phyloP scores from a whole-genome alignment of 164 flowering plant genomes.

The Platanus orientalis region DNA sequence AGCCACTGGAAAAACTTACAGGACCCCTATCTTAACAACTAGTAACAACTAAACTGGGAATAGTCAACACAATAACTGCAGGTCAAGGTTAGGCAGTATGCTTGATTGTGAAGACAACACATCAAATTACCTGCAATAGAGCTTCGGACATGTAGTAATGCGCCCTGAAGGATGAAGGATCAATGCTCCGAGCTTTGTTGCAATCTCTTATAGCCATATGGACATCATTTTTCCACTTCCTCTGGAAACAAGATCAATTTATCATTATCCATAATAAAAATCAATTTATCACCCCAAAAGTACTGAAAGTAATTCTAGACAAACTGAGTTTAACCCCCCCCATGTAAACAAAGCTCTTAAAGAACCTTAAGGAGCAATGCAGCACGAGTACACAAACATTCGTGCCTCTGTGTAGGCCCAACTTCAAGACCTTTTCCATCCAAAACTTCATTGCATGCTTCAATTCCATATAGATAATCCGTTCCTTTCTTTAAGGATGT shows the following conservation, averaged over 20 bases:
- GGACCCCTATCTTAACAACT: not conserved
- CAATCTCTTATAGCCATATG: conserved; percentile 94
- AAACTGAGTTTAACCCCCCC: not conserved
- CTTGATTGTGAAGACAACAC: not conserved
- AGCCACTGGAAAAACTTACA: not conserved
- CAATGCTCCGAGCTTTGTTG: conserved; percentile 54
- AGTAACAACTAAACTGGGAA: not conserved
- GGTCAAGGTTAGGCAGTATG: not conserved
- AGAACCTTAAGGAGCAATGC: conserved; percentile 83
- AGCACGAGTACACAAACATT: conserved; percentile 77
- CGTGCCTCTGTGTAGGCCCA: conserved; percentile 47
- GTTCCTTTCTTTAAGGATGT: conserved; percentile 45
- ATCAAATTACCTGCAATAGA: conserved; percentile 50
- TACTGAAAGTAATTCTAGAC: not conserved
- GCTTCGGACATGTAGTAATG: conserved; percentile 73
- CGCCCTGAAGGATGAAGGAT: conserved; percentile 62
- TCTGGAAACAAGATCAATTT: conserved; percentile 32
- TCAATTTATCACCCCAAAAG: not conserved
- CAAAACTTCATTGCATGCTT: conserved; percentile 84
- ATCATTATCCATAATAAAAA: not conserved
- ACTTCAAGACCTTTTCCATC: conserved; percentile 56
- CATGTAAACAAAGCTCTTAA: not conserved
- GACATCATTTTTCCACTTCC: conserved; percentile 93
- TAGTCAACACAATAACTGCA: not conserved
- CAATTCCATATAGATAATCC: conserved; percentile 63